Percentiles rank a stretch among this genome's conserved stretches.
These are phyloP conservation scores for Mrakia frigida DNA, from an alignment of 768 basidiomycete genomes.

Conservation along the genomic window DNA sequence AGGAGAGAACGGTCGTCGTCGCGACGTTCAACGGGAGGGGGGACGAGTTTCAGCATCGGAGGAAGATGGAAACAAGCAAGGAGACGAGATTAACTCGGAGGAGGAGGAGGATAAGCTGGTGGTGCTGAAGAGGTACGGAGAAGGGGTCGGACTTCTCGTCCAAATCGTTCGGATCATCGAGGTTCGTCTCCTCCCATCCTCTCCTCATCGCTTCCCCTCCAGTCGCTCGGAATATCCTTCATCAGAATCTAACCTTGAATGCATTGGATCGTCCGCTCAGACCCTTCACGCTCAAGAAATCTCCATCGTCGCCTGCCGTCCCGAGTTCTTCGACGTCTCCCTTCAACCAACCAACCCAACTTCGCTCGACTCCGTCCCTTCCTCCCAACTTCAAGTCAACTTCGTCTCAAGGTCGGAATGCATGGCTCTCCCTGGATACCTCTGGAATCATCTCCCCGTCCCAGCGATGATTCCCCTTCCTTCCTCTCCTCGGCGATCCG, in stretches of 20 bases:
- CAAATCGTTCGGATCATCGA: constrained; percentile 1
- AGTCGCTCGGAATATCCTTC: no score
- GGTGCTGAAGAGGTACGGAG: background rate
- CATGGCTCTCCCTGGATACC: background rate
- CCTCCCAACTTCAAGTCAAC: background rate
- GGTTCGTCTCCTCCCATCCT: background rate
- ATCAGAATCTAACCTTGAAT: background rate
- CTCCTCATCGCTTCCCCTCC: background rate
- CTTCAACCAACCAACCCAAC: background rate
- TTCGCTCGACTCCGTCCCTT: background rate
- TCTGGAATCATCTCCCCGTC: background rate
- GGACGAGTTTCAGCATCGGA: no score
- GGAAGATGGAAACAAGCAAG: background rate
- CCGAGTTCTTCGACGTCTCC: constrained; percentile 18
- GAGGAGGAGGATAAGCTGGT: background rate
- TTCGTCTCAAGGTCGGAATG: background rate
- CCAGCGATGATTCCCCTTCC: no score
- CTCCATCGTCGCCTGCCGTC: constrained; percentile 5
- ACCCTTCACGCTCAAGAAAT: background rate
- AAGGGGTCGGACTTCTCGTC: constrained; percentile 13
- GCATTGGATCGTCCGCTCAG: no score
- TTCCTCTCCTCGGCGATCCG: background rate
- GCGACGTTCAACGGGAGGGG: no score
- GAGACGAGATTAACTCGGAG: background rate
- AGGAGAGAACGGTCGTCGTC: no score